phyloP scores from a whole-genome alignment of 176 grass and related monocot species.

The Poa annua region DNA sequence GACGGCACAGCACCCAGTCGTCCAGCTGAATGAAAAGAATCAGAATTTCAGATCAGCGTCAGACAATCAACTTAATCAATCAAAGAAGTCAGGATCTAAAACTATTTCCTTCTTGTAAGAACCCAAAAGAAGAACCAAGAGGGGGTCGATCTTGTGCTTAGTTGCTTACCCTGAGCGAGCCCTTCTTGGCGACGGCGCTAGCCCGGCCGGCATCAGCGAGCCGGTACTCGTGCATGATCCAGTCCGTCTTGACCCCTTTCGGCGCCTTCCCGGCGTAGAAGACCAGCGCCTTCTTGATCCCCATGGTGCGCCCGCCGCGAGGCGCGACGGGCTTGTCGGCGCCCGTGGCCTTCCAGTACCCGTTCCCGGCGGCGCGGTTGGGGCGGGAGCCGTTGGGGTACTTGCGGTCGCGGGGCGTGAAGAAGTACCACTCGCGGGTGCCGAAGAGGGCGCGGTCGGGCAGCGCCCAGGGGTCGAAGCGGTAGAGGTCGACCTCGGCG shows the following conservation, averaged over 20 bases:
- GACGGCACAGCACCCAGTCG: constrained; percentile 80
- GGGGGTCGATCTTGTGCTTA: too few relatives aligned
- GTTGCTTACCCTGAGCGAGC: constrained; percentile 48
- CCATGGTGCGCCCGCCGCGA: constrained; percentile 37
- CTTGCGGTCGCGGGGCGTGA: constrained; percentile 59
- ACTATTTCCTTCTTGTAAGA: too few relatives aligned
- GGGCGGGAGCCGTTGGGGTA: constrained; percentile 53
- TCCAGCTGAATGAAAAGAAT: constrained; percentile 58
- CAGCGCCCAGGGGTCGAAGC: constrained; percentile 82
- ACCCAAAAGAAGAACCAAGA: background rate
- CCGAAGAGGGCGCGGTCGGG: constrained; percentile 62
- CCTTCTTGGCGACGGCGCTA: constrained; percentile 45
- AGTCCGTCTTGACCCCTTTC: constrained; percentile 74
- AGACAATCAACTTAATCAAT: background rate
- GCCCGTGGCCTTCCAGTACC: constrained; percentile 69
- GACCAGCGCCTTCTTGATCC: constrained; percentile 96
- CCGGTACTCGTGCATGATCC: constrained; percentile 97
- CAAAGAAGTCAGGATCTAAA: background rate
- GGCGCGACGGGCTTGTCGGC: constrained; percentile 61
- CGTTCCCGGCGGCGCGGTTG: constrained; percentile 58
- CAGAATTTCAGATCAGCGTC: background rate
- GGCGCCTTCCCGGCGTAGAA: constrained; percentile 91
- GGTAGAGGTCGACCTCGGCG: constrained; percentile 95
- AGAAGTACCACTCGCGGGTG: constrained; percentile 63
- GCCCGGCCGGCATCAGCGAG: constrained; percentile 50